Conservation (phyloP, 805 yeast genomes). For the Wickerhamiella dianesei region DNA sequence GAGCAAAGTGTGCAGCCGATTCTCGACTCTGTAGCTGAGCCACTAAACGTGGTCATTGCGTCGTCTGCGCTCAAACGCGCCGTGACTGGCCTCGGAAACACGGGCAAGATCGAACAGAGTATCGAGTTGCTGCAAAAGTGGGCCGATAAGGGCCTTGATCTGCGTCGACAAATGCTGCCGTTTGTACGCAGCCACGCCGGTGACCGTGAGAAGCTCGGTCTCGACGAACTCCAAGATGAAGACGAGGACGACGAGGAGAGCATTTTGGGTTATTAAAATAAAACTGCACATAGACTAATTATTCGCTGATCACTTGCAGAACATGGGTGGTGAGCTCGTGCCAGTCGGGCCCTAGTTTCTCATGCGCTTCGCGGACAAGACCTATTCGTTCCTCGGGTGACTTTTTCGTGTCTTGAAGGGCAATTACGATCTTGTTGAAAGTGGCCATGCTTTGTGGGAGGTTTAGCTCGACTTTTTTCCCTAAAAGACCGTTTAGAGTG, state of each 20-base stretch:
- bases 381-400: no score
- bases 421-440: no score
- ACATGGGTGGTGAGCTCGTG: background rate
- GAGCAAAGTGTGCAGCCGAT: constrained; percentile 9
- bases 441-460: no score
- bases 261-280: constrained; percentile 5
- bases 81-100: constrained; percentile 15
- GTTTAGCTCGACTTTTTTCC: no score
- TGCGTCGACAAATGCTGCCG: constrained; percentile 11
- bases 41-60: constrained; percentile 5
- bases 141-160: constrained; percentile 14
- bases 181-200: constrained; percentile 14
- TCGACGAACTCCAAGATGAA: constrained; percentile 18
- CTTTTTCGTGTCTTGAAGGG: no score
- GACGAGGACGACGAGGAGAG: constrained; percentile 15
- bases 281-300: background rate
- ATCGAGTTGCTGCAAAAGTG: constrained; percentile 13
- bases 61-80: constrained; percentile 10
- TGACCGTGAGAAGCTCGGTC: constrained; percentile 13
- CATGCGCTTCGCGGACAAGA: background rate
- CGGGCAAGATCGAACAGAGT: constrained; percentile 15
- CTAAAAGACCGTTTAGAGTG: background rate
- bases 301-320: background rate
- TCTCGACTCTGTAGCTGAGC: constrained; percentile 4
- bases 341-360: background rate